Evolutionary conservation across 2,329 filamentous ascomycete genomes (phyloP), one percentile per base, ranked within the genome.

Genomic region (Fusarium begoniae): DNA sequence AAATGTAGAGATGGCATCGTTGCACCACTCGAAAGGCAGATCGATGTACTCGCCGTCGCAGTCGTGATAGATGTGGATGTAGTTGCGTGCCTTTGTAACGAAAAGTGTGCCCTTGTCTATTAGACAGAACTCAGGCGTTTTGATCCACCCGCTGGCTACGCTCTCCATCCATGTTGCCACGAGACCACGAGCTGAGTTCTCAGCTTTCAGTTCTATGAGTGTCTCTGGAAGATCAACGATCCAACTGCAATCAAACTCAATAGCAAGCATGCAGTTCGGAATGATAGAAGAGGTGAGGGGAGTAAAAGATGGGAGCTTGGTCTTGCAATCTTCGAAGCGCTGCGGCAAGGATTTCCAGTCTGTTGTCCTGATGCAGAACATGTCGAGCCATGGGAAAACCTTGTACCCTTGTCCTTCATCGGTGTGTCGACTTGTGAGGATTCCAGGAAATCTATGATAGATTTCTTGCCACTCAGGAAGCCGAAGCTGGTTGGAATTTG

Each of bases 191-290:
- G 35, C 24, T 3, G 51, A 54, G 14, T 54, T 38, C 10, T 54
- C 51, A 0, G 7, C 35, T 22, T 54, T 54, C 2, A 54, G 10
- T 10, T 54, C 24, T 2, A 3, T 3, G 2, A 54, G 3, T 2
- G 35, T 54, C 5, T 20, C 5, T 1, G 35, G 32, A 1, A 54
- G 10, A 5, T 54, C 51, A 6, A 37, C 8, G 2, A 20, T 22
- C 51, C 51, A 54, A 13, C 24, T 26, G 8, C 3, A 38, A n/a
- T 38, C 35, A n/a, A 38, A n/a, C 7, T 54, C 35, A 5, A 40
- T 18, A 5, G 51, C 51, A 5, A 54, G 35, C 0, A 0, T 22
- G 3, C 0, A 1, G 2, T 13, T 14, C 11, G 35, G 3, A n/a
- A 54, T 3, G 2, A 7, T 5, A 2, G 35, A 26, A 2, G 35